Evolutionary conservation across 768 basidiomycete genomes (phyloP).

Genomic region (Lactarius indigo): DNA sequence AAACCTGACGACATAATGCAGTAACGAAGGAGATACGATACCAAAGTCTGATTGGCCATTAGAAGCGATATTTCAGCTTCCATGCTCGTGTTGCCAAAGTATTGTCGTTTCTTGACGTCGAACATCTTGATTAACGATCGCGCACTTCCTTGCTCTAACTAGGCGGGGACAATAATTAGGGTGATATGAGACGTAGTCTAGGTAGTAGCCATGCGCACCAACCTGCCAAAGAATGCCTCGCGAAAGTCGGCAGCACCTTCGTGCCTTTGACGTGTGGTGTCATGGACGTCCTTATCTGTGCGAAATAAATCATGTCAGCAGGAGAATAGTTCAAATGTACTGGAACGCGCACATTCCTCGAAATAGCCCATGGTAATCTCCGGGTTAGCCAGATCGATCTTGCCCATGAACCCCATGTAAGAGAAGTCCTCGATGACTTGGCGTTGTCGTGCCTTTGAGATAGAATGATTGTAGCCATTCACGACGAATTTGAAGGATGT

Average conservation of each 20-base stretch:
- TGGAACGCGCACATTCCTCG: conserved; percentile 71
- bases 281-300: conserved; percentile 50
- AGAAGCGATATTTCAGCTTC: conserved; percentile 91
- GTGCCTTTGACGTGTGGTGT: conserved; percentile 43
- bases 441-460: conserved; percentile 62
- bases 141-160: conserved; percentile 63
- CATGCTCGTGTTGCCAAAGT: conserved; percentile 97
- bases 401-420: conserved; percentile 81
- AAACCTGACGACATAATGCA: neutral
- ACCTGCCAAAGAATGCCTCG: conserved; percentile 79
- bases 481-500: conserved; percentile 82
- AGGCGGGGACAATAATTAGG: conserved; percentile 18
- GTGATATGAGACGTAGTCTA: neutral
- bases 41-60: conserved; percentile 95
- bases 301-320: neutral
- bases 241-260: conserved; percentile 66
- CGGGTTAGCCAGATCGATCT: conserved; percentile 77
- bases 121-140: conserved; percentile 66
- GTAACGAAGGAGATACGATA: conserved; percentile 31
- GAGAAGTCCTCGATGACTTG: conserved; percentile 73
- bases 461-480: conserved; percentile 68
- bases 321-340: neutral
- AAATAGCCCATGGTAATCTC: conserved; percentile 70
- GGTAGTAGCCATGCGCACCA: conserved; percentile 54
- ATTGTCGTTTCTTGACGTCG: conserved; percentile 85